Evolutionary conservation across 148 eudicot species (phyloP).

Genomic region (Diospyros lotus): DNA sequence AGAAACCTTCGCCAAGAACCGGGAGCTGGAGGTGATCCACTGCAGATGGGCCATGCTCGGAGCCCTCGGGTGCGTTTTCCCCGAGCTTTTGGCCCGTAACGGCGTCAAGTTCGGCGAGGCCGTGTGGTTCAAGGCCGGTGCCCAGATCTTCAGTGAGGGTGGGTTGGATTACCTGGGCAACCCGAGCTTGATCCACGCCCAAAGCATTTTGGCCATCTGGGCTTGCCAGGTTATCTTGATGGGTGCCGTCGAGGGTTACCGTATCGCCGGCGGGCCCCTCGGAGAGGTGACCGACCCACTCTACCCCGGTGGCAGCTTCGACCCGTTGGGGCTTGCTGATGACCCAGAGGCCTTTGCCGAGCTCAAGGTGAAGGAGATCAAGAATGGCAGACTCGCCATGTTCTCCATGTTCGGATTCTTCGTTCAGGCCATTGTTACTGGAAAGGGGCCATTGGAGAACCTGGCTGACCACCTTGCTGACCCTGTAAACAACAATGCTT

Average conservation of each 20-base stretch:
- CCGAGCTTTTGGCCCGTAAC: conserved; percentile 39
- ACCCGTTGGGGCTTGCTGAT: conserved; percentile 32
- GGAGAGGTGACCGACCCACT: conserved; percentile 36
- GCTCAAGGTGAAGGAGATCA: conserved; percentile 35
- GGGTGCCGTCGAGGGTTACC: conserved; percentile 41
- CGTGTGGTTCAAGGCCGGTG: conserved; percentile 41
- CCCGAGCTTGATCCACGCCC: conserved; percentile 40
- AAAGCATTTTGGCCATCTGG: conserved; percentile 40
- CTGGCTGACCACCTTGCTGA: conserved; percentile 32
- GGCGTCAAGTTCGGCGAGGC: conserved; percentile 44
- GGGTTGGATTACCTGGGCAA: conserved; percentile 38
- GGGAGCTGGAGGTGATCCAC: conserved; percentile 32
- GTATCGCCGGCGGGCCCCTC: conserved; percentile 36
- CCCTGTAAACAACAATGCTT: conserved; percentile 37
- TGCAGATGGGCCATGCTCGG: conserved; percentile 35
- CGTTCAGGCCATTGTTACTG: conserved; percentile 37
- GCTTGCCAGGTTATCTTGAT: conserved; percentile 35
- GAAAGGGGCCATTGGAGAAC: conserved; percentile 42
- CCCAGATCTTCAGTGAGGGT: conserved; percentile 37
- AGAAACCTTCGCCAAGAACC: conserved; percentile 31
- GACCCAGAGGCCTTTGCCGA: conserved; percentile 41
- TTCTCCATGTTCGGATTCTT: conserved; percentile 43
- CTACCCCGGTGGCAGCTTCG: conserved; percentile 40
- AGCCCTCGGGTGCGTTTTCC: conserved; percentile 39
- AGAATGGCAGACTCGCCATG: conserved; percentile 40